phyloP scores from a whole-genome alignment of 2,329 filamentous ascomycete species.

The Didymella segeticola region DNA sequence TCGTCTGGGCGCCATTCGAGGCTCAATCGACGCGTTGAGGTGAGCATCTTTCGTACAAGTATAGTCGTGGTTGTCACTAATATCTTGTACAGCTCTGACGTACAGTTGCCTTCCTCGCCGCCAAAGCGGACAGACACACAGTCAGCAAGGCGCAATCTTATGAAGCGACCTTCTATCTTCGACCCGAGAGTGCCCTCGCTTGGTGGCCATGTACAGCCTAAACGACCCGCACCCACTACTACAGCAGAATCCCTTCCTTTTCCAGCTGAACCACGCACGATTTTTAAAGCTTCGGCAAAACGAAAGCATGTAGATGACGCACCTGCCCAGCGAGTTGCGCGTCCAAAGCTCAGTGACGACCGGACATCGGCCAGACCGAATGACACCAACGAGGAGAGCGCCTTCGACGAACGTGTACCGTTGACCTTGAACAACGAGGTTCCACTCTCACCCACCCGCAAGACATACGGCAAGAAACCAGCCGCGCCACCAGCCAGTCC shows the following conservation, averaged over 20 bases:
- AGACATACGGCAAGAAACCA: background rate
- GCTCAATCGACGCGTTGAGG: background rate
- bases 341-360: conserved; percentile 1
- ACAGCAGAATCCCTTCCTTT: background rate
- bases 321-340: conserved; percentile 9
- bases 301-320: background rate
- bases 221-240: background rate
- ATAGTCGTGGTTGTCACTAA: background rate
- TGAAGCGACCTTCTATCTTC: conserved; percentile 29
- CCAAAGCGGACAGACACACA: conserved; percentile 6
- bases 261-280: background rate
- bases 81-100: background rate
- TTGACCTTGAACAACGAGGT: background rate
- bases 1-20: background rate
- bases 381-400: background rate
- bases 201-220: background rate
- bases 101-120: conserved; percentile 4
- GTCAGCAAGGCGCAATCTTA: conserved; percentile 27
- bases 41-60: background rate
- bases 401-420: background rate
- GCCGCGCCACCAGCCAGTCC: background rate
- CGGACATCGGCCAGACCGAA: background rate
- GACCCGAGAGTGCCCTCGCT: conserved; percentile 19
- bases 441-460: background rate
- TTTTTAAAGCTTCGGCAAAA: background rate